A percentile compares a stretch with the other conserved stretches of the same genome.
These are phyloP conservation scores for Phytophthora kernoviae DNA, from an alignment of 352 stramenopile genomes.

Conservation along the genomic window DNA sequence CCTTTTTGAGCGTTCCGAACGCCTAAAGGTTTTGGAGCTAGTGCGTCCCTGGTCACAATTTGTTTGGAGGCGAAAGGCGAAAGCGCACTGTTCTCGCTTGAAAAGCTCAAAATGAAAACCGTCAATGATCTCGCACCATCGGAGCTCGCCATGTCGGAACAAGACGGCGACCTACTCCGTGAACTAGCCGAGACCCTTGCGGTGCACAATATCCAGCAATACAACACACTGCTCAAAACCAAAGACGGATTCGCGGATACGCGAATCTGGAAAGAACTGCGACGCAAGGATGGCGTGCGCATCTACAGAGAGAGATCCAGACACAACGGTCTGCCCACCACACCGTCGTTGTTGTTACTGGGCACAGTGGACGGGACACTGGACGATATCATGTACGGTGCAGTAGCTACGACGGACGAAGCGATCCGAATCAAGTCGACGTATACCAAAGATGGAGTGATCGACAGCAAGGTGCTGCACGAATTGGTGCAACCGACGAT, in stretches of 20 bases:
- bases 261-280: conserved; percentile 20
- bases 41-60: background rate
- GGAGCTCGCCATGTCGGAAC: conserved; percentile 8
- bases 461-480: conserved; percentile 40
- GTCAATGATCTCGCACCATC: background rate
- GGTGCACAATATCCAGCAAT: conserved; percentile 23
- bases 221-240: conserved; percentile 22
- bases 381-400: conserved; percentile 21
- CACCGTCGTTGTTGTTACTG: conserved; percentile 41
- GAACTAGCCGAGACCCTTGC: conserved; percentile 22
- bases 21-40: background rate
- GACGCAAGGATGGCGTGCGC: conserved; percentile 9
- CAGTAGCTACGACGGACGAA: conserved; percentile 32
- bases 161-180: conserved; percentile 19
- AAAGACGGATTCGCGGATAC: conserved; percentile 20
- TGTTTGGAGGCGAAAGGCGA: background rate
- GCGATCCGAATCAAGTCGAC: conserved; percentile 41
- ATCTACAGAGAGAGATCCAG: conserved; percentile 14
- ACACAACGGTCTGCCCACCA: background rate
- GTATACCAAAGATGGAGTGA: conserved; percentile 37
- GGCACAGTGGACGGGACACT: conserved; percentile 39
- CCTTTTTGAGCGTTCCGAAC: background rate
- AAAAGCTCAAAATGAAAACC: background rate
- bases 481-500: conserved; percentile 26
- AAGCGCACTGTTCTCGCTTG: background rate